Percentiles rank a stretch among this genome's conserved stretches.
Evolutionary conservation across 176 grass and related monocot species (phyloP).

Genomic region (Oryza brachyantha): DNA sequence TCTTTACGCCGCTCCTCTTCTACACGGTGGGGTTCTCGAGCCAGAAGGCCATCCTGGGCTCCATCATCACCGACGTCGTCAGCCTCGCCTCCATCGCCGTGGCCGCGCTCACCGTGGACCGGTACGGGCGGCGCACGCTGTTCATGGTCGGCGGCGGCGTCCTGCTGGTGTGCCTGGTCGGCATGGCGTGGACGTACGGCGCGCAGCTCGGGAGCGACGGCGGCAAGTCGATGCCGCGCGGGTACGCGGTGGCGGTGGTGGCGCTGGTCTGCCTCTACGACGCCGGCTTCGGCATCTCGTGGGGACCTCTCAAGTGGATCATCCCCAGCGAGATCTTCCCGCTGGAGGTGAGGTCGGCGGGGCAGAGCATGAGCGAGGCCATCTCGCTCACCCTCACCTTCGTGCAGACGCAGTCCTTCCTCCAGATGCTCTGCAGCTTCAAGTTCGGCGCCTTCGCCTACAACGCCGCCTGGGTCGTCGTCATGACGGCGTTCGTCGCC

Average conservation of each 20-base stretch:
- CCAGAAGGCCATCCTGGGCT: conserved; percentile 41
- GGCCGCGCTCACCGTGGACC: conserved; percentile 32
- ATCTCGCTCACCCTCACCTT: conserved; percentile 39
- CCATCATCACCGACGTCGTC: conserved; percentile 32
- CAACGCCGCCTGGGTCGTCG: conserved; percentile 40
- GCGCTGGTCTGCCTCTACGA: conserved; percentile 48
- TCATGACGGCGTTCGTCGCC: conserved; percentile 43
- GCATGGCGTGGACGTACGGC: conserved; percentile 27
- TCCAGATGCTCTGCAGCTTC: conserved; percentile 32
- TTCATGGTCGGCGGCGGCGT: conserved; percentile 33
- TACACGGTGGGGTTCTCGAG: conserved; percentile 57
- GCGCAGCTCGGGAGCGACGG: conserved; percentile 14
- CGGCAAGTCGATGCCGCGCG: conserved; percentile 10
- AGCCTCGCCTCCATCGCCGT: conserved; percentile 22
- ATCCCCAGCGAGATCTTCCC: conserved; percentile 56
- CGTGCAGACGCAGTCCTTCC: conserved; percentile 44
- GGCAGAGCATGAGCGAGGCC: conserved; percentile 44
- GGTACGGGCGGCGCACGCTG: conserved; percentile 25
- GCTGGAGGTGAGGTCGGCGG: conserved; percentile 46
- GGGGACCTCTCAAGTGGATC: conserved; percentile 48
- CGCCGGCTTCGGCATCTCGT: conserved; percentile 45
- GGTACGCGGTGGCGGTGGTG: conserved; percentile 40
- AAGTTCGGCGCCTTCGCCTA: conserved; percentile 43
- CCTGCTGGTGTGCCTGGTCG: conserved; percentile 29
- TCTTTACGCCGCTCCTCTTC: conserved; percentile 58